Evolutionary conservation across 2,329 filamentous ascomycete genomes (phyloP).

Genomic region (Penicillium sumatraense): DNA sequence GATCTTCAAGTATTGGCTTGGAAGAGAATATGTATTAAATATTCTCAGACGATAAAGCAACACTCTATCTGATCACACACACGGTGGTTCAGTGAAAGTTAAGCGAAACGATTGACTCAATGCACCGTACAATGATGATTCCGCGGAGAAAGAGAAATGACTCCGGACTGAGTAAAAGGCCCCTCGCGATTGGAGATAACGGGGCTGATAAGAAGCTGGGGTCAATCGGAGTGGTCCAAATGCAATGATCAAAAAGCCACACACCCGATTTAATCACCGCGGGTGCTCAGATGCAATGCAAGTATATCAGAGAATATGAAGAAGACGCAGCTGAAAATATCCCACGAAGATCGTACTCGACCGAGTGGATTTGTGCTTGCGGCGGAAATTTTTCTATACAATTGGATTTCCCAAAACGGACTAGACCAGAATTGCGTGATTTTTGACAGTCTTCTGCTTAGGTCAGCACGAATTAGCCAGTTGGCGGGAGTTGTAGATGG

Average conservation of each 20-base stretch:
- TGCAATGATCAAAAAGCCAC: neutral
- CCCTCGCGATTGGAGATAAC: conserved; percentile 27
- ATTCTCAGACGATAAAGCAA: no score
- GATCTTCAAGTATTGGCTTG: neutral
- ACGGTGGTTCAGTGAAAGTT: no score
- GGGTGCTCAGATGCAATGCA: neutral
- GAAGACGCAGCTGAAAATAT: neutral
- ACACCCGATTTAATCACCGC: neutral
- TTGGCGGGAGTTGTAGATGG: neutral
- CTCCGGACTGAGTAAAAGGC: conserved; percentile 27
- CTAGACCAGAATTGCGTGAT: conserved; percentile 38
- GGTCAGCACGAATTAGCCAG: neutral
- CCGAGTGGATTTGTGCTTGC: conserved; percentile 3
- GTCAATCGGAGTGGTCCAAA: neutral
- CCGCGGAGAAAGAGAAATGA: conserved; percentile 28
- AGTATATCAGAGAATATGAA: neutral
- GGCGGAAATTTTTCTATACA: conserved; percentile 30
- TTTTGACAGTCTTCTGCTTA: neutral
- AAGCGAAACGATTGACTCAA: neutral
- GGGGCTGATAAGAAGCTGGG: conserved; percentile 23
- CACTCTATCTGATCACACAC: neutral
- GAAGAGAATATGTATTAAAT: no score
- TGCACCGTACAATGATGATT: conserved; percentile 11
- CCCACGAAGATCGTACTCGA: neutral
- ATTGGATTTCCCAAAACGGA: conserved; percentile 29